Conservation (phyloP, 768 basidiomycete species). For the Phanerochaete sordida region DNA sequence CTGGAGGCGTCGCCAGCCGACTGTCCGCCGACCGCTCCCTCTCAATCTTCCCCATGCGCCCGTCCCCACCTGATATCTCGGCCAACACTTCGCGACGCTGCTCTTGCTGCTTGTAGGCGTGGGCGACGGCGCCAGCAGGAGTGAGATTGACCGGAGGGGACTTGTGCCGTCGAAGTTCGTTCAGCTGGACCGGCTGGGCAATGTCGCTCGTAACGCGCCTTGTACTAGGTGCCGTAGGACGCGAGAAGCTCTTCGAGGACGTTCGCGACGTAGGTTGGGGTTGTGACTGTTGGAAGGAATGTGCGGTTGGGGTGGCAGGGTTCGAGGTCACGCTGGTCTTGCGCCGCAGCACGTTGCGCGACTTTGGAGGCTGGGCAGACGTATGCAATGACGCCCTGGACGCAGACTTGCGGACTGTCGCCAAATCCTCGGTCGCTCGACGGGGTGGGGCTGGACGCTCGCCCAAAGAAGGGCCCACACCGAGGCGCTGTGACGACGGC, state of each 20-base stretch:
- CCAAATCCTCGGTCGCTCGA: neutral
- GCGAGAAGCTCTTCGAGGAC: neutral
- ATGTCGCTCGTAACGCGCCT: constrained; percentile 7
- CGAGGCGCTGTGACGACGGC: neutral
- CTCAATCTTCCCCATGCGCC: neutral
- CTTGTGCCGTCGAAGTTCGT: neutral
- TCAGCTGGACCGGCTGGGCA: constrained; percentile 1
- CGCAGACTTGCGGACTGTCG: neutral
- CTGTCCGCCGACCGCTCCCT: constrained; percentile 1
- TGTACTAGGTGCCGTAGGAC: neutral
- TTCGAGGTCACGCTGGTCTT: constrained; percentile 17
- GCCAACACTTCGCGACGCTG: constrained; percentile 26
- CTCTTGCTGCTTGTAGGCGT: constrained; percentile 46
- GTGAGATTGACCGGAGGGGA: constrained; percentile 29
- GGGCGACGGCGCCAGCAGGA: constrained; percentile 42
- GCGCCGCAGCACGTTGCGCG: constrained; percentile 18
- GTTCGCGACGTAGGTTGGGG: constrained; percentile 1
- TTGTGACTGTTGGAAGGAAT: constrained; percentile 3
- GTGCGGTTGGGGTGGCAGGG: constrained; percentile 16
- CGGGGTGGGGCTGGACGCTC: neutral
- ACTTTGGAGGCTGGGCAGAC: neutral
- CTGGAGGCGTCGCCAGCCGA: neutral
- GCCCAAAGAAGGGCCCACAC: neutral
- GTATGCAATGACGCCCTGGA: neutral
- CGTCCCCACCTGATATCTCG: constrained; percentile 23